phyloP scores from a whole-genome alignment of 2,329 filamentous ascomycete genomes.

The Xylaria sp. region DNA sequence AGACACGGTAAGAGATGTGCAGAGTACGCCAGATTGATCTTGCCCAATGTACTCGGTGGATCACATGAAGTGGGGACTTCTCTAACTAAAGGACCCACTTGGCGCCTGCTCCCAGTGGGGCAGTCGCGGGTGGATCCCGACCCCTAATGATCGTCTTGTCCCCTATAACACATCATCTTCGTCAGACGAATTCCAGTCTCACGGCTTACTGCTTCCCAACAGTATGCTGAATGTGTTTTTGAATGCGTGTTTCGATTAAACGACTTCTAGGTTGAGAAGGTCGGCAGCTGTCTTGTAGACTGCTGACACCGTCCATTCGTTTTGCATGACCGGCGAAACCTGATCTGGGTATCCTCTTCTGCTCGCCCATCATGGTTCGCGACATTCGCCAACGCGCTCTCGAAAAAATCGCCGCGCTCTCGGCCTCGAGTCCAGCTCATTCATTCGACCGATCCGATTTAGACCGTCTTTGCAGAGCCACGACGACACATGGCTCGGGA shows the following conservation, averaged over 20 bases:
- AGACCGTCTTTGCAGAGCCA: constrained; percentile 56
- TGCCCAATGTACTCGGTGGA: background rate
- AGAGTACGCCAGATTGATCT: background rate
- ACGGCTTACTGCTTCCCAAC: background rate
- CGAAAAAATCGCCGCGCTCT: constrained; percentile 60
- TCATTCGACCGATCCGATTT: constrained; percentile 59
- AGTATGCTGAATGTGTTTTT: background rate
- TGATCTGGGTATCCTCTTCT: background rate
- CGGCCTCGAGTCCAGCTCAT: constrained; percentile 48
- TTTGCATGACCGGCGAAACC: background rate
- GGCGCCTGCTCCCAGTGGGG: background rate
- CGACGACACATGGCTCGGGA: constrained; percentile 41
- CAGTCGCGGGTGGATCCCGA: background rate
- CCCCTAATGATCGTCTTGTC: background rate
- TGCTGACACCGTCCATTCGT: constrained; percentile 18
- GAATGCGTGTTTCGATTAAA: background rate
- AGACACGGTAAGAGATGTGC: background rate
- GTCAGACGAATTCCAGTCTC: background rate
- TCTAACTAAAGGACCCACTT: background rate
- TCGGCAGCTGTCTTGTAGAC: background rate
- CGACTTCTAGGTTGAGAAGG: background rate
- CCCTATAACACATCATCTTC: background rate
- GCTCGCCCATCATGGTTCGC: constrained; percentile 39
- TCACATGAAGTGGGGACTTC: background rate
- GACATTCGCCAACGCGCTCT: constrained; percentile 58